phyloP scores from a whole-genome alignment of 2,329 filamentous ascomycete genomes.

The Teratosphaeriaceae sp. region DNA sequence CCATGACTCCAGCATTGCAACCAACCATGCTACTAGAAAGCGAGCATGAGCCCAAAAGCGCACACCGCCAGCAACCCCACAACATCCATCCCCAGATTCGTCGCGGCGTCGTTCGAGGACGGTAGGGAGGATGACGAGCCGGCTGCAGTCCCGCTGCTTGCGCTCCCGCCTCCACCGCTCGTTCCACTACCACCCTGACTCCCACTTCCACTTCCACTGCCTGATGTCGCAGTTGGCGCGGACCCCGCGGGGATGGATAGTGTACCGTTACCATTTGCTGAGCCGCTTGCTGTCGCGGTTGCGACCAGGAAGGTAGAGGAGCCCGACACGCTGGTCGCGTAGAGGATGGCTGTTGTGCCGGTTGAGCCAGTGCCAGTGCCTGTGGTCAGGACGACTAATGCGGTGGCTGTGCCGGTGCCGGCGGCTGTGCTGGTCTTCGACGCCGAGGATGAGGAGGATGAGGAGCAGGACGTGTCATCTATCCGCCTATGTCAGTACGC shows the following conservation, averaged over 20 bases:
- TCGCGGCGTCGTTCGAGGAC: conserved; percentile 10
- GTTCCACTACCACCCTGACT: neutral
- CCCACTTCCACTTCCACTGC: neutral
- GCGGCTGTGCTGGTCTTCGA: conserved; percentile 7
- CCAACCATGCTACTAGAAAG: conserved; percentile 25
- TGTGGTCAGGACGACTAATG: neutral
- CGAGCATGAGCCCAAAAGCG: conserved; percentile 22
- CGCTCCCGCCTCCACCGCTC: neutral
- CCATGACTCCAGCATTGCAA: conserved; percentile 34
- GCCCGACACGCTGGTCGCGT: neutral
- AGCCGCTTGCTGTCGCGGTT: conserved; percentile 3
- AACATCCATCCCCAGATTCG: conserved; percentile 20
- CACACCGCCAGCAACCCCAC: conserved; percentile 19
- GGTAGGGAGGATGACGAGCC: conserved; percentile 5
- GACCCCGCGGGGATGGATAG: neutral
- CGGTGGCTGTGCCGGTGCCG: conserved; percentile 6
- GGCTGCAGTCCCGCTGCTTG: neutral
- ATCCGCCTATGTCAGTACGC: neutral
- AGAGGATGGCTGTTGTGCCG: conserved; percentile 1
- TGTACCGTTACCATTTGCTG: conserved; percentile 2
- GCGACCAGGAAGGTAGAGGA: neutral
- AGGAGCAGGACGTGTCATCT: conserved; percentile 9
- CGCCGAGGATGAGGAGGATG: conserved; percentile 10
- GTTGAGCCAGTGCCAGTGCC: neutral
- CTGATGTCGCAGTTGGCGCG: neutral